phyloP scores from a whole-genome alignment of 352 stramenopile species.

The Pythium aristosporum region DNA sequence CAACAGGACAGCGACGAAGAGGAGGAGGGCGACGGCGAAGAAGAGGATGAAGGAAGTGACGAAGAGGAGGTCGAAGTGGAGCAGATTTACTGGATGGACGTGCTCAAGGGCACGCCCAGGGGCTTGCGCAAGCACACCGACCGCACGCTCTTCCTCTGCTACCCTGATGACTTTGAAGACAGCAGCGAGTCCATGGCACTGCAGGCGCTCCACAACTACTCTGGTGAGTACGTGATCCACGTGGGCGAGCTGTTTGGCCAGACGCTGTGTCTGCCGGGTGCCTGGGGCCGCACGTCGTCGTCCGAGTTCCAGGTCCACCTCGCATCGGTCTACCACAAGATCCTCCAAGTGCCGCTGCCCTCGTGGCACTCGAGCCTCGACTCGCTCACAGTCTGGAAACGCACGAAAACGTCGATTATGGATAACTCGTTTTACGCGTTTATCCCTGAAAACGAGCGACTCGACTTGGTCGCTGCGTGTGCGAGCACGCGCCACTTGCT shows the following conservation, averaged over 20 bases:
- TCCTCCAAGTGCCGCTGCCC: constrained; percentile 87
- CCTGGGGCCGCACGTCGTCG: constrained; percentile 90
- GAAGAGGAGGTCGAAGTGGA: constrained; percentile 77
- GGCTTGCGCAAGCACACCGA: constrained; percentile 73
- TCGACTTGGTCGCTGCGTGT: constrained; percentile 66
- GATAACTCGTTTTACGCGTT: constrained; percentile 75
- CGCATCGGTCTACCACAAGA: constrained; percentile 91
- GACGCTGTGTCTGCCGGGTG: constrained; percentile 84
- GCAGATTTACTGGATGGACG: constrained; percentile 86
- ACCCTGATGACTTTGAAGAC: constrained; percentile 91
- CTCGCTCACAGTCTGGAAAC: constrained; percentile 93
- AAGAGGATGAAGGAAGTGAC: constrained; percentile 31
- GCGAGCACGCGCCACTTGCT: constrained; percentile 71
- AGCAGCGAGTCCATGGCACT: constrained; percentile 88
- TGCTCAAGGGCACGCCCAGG: constrained; percentile 70
- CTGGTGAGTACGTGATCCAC: constrained; percentile 92
- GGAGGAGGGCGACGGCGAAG: constrained; percentile 34
- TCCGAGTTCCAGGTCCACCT: constrained; percentile 92
- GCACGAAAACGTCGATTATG: constrained; percentile 89
- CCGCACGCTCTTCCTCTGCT: constrained; percentile 91
- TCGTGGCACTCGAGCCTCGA: constrained; percentile 94
- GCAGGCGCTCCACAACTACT: constrained; percentile 88
- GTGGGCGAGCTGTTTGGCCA: constrained; percentile 93
- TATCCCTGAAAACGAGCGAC: constrained; percentile 67
- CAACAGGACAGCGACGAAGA: constrained; percentile 54